Evolutionary conservation across 495 filamentous ascomycete genomes (phyloP).

Genomic region (Chaetomidium leptoderma): DNA sequence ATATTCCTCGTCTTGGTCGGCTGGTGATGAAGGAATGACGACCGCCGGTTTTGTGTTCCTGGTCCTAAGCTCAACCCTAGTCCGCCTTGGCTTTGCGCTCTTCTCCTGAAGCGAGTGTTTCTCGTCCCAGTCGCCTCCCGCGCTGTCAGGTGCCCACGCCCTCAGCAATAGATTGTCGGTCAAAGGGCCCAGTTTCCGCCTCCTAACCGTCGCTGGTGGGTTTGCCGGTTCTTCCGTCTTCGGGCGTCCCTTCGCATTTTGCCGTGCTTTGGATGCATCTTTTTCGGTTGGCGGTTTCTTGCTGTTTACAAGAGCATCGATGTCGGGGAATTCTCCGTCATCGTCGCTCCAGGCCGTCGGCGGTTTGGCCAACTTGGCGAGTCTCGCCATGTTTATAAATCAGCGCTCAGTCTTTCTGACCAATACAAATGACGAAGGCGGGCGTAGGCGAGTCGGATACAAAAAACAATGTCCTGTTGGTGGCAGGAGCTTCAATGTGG

Average conservation of each 20-base stretch:
- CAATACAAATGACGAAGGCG: not conserved
- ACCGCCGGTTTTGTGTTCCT: constrained; percentile 23
- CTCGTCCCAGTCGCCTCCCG: not conserved
- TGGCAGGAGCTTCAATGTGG: not conserved
- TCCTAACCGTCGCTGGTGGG: constrained; percentile 17
- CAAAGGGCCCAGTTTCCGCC: constrained; percentile 24
- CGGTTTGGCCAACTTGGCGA: constrained; percentile 12
- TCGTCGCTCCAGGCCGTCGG: constrained; percentile 11
- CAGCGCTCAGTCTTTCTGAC: no score
- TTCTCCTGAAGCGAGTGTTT: no score
- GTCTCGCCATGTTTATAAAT: constrained; percentile 9
- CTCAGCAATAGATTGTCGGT: constrained; percentile 22
- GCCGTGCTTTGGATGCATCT: not conserved
- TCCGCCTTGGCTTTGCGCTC: not conserved
- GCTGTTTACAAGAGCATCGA: constrained; percentile 5
- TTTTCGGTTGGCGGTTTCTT: constrained; percentile 1
- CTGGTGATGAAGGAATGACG: constrained; percentile 15
- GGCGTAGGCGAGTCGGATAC: not conserved
- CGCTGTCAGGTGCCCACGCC: constrained; percentile 24
- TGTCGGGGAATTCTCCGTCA: constrained; percentile 38
- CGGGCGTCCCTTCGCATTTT: not conserved
- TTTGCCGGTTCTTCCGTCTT: constrained; percentile 3
- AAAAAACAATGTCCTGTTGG: no score
- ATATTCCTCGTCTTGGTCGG: constrained; percentile 17
- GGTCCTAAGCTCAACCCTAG: constrained; percentile 20